These are phyloP conservation scores for Suhomyces kilbournensis DNA, from an alignment of 805 yeast species.

Conservation along the genomic window DNA sequence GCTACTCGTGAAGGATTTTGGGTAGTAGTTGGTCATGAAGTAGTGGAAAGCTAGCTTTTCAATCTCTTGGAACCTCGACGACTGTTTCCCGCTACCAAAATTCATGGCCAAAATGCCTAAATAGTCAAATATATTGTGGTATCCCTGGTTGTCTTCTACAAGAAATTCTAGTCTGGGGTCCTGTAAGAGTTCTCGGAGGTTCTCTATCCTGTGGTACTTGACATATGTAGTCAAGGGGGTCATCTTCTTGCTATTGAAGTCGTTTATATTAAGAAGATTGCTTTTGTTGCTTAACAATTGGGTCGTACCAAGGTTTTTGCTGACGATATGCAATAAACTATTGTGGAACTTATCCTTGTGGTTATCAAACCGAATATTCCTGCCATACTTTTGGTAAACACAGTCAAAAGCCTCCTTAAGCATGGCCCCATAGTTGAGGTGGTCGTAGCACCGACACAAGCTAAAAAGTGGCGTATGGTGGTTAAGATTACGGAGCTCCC, in stretches of 20 bases:
- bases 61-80: conserved; percentile 20
- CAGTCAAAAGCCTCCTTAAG: conserved; percentile 44
- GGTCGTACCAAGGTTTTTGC: conserved; percentile 42
- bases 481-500: conserved; percentile 63
- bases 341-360: conserved; percentile 77
- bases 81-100: conserved; percentile 11
- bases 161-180: conserved; percentile 45
- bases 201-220: conserved; percentile 63
- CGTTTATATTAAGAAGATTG: conserved; percentile 50
- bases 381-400: conserved; percentile 43
- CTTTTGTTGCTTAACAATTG: conserved; percentile 18
- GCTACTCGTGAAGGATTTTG: conserved; percentile 7
- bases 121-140: conserved; percentile 38
- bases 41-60: conserved; percentile 19
- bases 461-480: conserved; percentile 79
- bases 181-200: conserved; percentile 48
- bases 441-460: conserved; percentile 78
- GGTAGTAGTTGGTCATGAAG: conserved; percentile 21
- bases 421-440: conserved; percentile 53
- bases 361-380: conserved; percentile 41
- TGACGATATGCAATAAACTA: conserved; percentile 70
- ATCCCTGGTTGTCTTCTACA: conserved; percentile 31
- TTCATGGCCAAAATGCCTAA: conserved; percentile 33
- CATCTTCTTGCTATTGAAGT: conserved; percentile 51
- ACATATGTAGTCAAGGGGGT: conserved; percentile 73